Base-by-base conservation (phyloP, 1,284 basidiomycete species). In the Blastosporella zonata region DNA sequence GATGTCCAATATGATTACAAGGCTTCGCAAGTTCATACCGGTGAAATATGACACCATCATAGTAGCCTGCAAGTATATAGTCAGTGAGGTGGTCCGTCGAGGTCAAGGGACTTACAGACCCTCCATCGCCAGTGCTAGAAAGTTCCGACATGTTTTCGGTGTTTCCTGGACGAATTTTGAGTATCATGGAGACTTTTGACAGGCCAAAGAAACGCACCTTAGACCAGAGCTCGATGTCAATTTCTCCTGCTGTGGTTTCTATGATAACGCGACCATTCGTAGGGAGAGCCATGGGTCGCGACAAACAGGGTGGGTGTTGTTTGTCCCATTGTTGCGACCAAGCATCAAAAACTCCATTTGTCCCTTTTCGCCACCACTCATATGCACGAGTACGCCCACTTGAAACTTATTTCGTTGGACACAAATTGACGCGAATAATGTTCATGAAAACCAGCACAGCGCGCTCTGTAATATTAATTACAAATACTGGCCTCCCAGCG, bases 161-260 rank as follows among this genome's bases (percentile, higher is more conserved):
- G 90, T 84, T 81, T 99, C 93, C 82, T 90, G 58, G 3, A 23
- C 15, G n/a, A 27, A 39, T 18, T 40, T 57, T 20, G 34, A 15
- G 27, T 31, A 37, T 42, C 38, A 12, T 2, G 9, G 6, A 3
- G 17, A 23, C 22, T 18, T 15, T 12, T 25, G 21, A 18, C 7
- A 12, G 12, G 44, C 36, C n/a, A 37, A 15, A 10, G 5, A 12
- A 55, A 12, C 65, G 15, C 51, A 87, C 89, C 71, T 92, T 93
- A 15, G 91, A 82, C 93, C 95, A 99, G 47, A 99, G 74, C 64
- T 98, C 96, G 40, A 98, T 85, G 63, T 95, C 93, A 39, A 97
- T 86, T 62, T 96, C 93, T 17, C 93, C 94, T 10, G 82, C 86
- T 1, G 93, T 93, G 0, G 96, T 98, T 54, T 92, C 82, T 40